Evolutionary conservation across 768 basidiomycete genomes (phyloP), one percentile per base, ranked within the genome.

Genomic region (Suillus spraguei): DNA sequence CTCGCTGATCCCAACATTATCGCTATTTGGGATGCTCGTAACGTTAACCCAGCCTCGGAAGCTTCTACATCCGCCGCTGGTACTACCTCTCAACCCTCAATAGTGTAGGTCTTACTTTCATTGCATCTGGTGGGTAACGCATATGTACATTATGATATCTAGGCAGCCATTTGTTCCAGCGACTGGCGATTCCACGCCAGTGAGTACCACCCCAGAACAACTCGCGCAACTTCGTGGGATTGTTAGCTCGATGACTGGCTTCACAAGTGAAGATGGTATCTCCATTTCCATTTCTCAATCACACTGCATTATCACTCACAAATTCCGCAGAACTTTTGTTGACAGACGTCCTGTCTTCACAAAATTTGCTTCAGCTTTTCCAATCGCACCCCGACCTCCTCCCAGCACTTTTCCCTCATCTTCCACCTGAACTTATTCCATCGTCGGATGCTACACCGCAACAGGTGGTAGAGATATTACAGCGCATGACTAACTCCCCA

Each of bases 401-500:
- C 58, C 76, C 83, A 4, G 75, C 89, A 2, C 80, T 96, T 64
- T 91, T 91, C 72, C 92, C 94, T 3, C 87, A 94, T 68, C 85
- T 97, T 28, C 94, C 95, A 1, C 81, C 91, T 8, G 91, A 91
- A 75, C 81, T 94, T 10, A 88, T 89, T 0, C 76, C 83, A 17
- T 86, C 86, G 10, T 90, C 91, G 4, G 87, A 87, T 1, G 78
- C 84, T 52, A 72, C 73, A 5, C 65, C 69, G 0, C 65, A 74
- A 1, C 69, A 74, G 55, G 68, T 62, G 1, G 64, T 64, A 3
- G 88, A 94, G 60, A 87, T 80, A 4, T 79, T 97, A 8, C 82
- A 89, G 61, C 86, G 86, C 39, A 87, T 95, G 67, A 86, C 96
- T 64, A 84, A 87, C 64, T 92, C 91, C 1, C 90, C 92, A 0